Conservation (phyloP, 2,329 filamentous ascomycete species). For the Pleomassaria siparia region DNA sequence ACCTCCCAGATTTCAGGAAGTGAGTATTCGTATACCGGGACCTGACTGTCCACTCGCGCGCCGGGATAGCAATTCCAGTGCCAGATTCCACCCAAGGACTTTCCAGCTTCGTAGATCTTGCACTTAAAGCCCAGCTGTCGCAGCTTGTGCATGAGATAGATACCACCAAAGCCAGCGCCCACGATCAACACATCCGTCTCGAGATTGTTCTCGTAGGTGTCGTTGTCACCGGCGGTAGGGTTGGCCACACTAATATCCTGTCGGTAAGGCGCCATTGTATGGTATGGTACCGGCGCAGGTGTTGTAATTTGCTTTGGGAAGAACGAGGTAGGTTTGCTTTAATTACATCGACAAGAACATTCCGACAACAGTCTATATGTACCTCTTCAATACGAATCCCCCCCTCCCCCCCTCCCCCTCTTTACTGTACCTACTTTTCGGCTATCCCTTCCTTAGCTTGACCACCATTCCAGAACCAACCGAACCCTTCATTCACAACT, state of each 20-base stretch:
- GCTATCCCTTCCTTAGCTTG: no score
- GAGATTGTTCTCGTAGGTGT: constrained; percentile 39
- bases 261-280: constrained; percentile 32
- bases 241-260: constrained; percentile 35
- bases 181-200: constrained; percentile 44
- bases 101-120: constrained; percentile 45
- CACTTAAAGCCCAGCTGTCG: constrained; percentile 44
- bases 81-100: constrained; percentile 48
- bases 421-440: no score
- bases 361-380: no score
- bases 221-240: constrained; percentile 18
- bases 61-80: constrained; percentile 50
- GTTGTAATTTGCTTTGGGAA: no score
- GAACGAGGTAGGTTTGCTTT: no score
- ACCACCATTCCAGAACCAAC: no score
- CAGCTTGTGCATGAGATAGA: constrained; percentile 46
- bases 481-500: no score
- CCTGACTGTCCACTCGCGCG: constrained; percentile 51
- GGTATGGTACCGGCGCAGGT: not conserved
- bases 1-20: constrained; percentile 51
- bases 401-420: no score
- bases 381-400: no score
- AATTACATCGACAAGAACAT: no score
- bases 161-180: constrained; percentile 46
- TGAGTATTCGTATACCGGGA: constrained; percentile 52